These are phyloP conservation scores for Onygenales sp. DNA, from an alignment of 2,329 filamentous ascomycete genomes.

Conservation along the genomic window DNA sequence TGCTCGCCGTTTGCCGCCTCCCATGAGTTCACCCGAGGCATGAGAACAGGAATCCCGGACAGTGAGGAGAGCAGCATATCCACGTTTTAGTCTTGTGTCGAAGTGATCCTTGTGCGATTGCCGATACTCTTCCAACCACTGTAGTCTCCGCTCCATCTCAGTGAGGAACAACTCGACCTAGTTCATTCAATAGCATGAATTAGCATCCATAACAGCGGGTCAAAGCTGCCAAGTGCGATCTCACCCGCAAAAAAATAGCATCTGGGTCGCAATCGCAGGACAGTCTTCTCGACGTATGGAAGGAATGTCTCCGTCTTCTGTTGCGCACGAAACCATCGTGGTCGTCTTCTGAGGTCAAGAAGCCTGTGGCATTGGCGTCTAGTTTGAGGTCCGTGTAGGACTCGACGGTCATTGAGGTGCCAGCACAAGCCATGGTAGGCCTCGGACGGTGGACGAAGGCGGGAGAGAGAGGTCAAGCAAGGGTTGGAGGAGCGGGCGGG, in stretches of 20 bases:
- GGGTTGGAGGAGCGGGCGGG: neutral
- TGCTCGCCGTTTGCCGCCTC: conserved; percentile 71
- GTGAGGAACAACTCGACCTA: conserved; percentile 48
- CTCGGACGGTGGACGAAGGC: conserved; percentile 3
- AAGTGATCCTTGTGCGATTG: conserved; percentile 71
- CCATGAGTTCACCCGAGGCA: conserved; percentile 82
- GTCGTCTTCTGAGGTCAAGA: conserved; percentile 21
- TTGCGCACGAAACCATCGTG: conserved; percentile 27
- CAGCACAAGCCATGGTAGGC: conserved; percentile 28
- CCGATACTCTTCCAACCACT: conserved; percentile 80
- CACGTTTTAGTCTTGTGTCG: conserved; percentile 73
- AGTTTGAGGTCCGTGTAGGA: conserved; percentile 19
- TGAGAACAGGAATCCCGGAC: conserved; percentile 82
- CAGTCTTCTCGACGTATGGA: conserved; percentile 31
- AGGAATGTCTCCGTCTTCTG: conserved; percentile 35
- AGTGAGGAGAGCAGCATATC: conserved; percentile 75
- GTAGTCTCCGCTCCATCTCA: conserved; percentile 77
- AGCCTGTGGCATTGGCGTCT: conserved; percentile 14
- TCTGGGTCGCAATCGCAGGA: conserved; percentile 37
- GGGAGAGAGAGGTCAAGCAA: neutral
- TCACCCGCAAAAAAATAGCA: conserved; percentile 35
- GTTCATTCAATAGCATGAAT: neutral
- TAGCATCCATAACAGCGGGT: too few species aligned
- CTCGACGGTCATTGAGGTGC: conserved; percentile 31
- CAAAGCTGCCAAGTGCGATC: conserved; percentile 1